Base-by-base conservation (phyloP, 2,329 filamentous ascomycete species). In the Epichloe hybrida region DNA sequence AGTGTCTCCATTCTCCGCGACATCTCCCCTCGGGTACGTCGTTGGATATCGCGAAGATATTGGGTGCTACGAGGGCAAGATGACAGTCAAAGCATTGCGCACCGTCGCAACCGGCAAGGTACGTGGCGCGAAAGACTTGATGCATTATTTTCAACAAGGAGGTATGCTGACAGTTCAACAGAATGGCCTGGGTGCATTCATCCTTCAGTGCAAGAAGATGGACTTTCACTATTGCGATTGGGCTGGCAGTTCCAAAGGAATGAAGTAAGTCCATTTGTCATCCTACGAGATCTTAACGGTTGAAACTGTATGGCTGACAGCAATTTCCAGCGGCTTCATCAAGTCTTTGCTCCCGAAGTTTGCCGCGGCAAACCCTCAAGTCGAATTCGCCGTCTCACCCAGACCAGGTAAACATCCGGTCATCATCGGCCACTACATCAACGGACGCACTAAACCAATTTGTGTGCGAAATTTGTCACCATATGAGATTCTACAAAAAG, bases 171-270 rank as follows among this genome's bases (percentile, higher is more conserved):
- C 53, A 42, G 27, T 39, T 36, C 2, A 43, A 6, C 36, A 97
- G 90, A 97, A 98, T 74, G 93, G 93, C 76, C 77, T 97, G 59
- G 91, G 91, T 62, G 87, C 90, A 66, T 97, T 97, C 75, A 88
- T 98, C 69, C 80, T 96, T 52, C 91, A 95, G 74, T 98, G 93
- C 81, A 95, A 88, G 76, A 86, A 84, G 65, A 75, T 98, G 67
- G 88, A 95, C 68, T 88, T 98, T 64, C 87, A 95, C 73, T 98
- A 95, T 74, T 97, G 93, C 75, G 89, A 97, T 76, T 90, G 86
- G 80, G 88, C 86, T 52, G 93, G 90, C 56, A 95, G 88, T 68
- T 97, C 91, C 37, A 81, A 74, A 63, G 93, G 93, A 64, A 96
- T 97, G 89, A 93, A 95, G 87, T 93, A 75, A 56, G 58, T 6